Evolutionary conservation across 116 monocot genomes (phyloP), one percentile per base, ranked within the genome.

Genomic region (Posidonia oceanica): DNA sequence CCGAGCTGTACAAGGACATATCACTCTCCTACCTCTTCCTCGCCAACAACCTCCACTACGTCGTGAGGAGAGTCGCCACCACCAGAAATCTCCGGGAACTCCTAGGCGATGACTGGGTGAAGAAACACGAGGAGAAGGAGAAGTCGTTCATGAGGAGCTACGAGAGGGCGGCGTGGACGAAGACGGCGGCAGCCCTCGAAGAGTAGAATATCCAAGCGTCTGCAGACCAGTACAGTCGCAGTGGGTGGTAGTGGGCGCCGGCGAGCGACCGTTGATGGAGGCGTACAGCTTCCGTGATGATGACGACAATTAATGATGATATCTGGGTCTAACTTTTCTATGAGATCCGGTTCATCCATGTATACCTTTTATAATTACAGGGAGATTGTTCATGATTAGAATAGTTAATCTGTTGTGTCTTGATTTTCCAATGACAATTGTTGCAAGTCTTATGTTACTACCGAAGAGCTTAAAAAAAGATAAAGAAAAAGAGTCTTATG

Each of bases 41-140:
- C n/a, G 78, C 86, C 18, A 90, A 84, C 84, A 90, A 90, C 71
- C 62, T 86, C 36, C 40, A 74, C 15, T 90, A 86, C 81, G 57
- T 90, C 21, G 68, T 80, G n/a, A 52, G 48, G 5, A 84, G 78
- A 58, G 90, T 86, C 29, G 14, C 14, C 10, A 15, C n/a, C 58
- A 52, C 8, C 22, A 41, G 74, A 71, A 38, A 18, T 55, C 65
- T 90, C 14, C 14, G 52, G 36, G 64, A 52, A 14, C 42, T 86
- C 0, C 59, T 90, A 1, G 86, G 90, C 12, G 73, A 64, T 4
- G 81, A 71, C 5, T 90, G 90, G 86, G 72, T 73, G 39, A 67
- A 41, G 65, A 64, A 39, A 48, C 81, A 89, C 62, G 66, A 22
- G 58, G 75, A 63, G 23, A 83, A 64, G 76, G 71, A 73, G 52